Evolutionary conservation across 2,329 filamentous ascomycete species (phyloP), one percentile per base, ranked within the genome.

Genomic region (Colletotrichum kahawae): DNA sequence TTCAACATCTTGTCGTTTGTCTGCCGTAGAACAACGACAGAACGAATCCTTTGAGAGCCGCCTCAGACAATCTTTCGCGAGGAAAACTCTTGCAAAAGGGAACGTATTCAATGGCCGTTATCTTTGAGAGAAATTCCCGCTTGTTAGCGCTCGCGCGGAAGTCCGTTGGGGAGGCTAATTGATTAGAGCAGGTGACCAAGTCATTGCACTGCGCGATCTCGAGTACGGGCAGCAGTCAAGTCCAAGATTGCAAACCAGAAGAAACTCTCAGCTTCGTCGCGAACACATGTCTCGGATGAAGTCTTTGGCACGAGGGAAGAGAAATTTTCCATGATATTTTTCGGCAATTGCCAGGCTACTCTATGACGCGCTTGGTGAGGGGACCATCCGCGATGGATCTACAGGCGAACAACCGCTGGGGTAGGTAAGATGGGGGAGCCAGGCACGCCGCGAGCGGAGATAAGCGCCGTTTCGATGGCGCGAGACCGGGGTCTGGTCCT

Each of bases 401-500:
- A 63, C 62, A 59, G 43, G 54, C 54, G 54, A 29, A 59, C 54
- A 59, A 29, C 27, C 10, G 27, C 54, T 31, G 54, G 54, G 54
- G 54, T 31, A 59, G 31, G 27, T 59, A 4, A 59, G 54, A 29
- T 59, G 24, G 54, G 54, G 54, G 14, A 59, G 54, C 8, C 21
- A 59, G 54, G 43, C 43, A 4, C 43, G n/a, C n/a, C 43, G 43
- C 43, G 0, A 51, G 13, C 69, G 69, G 72, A 68, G 57, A 64
- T 72, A 68, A 72, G 69, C 51, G 16, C 18, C 16, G 34, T 21
- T 38, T 18, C 33, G 34, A 67, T 67, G 63, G 57, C 63, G 72
- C 69, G 63, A 75, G 69, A 64, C 63, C 69, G 38, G 63, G 72
- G 68, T 66, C 24, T 64, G 31, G 38, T 71, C 72, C 43, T 71